These are phyloP conservation scores for Trypanosoma brucei DNA, from an alignment of 208 protist genomes.

Conservation along the genomic window DNA sequence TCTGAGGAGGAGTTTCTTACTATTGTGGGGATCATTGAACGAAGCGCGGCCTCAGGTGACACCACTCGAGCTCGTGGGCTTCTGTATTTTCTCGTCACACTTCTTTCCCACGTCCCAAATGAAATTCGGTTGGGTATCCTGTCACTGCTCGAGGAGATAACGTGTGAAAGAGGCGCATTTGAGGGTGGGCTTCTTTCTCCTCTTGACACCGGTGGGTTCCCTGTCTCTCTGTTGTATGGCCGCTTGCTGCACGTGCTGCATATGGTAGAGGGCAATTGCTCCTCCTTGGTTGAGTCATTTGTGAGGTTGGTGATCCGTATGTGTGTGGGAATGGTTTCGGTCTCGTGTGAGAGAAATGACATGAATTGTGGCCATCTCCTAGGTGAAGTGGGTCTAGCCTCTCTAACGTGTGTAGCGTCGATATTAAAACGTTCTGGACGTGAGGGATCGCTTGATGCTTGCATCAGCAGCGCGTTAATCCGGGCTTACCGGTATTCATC, in stretches of 20 bases:
- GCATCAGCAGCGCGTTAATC: background rate
- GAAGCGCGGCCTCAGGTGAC: background rate
- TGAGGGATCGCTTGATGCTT: background rate
- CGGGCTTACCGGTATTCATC: background rate
- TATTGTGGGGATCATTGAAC: constrained; percentile 5
- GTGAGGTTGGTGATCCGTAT: constrained; percentile 11
- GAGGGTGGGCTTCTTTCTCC: constrained; percentile 5
- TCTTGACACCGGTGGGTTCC: background rate
- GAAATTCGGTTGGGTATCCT: constrained; percentile 13
- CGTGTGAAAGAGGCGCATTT: constrained; percentile 8
- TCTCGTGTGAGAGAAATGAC: constrained; percentile 6
- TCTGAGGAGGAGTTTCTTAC: constrained; percentile 17
- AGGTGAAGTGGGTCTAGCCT: background rate
- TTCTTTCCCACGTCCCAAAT: constrained; percentile 14
- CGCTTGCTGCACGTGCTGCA: background rate
- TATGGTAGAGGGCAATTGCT: background rate
- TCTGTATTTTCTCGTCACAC: constrained; percentile 13
- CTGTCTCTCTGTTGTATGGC: background rate
- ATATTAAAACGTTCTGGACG: background rate
- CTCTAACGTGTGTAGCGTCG: constrained; percentile 1
- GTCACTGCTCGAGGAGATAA: constrained; percentile 8
- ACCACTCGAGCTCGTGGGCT: background rate
- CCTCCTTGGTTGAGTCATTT: constrained; percentile 1
- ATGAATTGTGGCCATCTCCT: constrained; percentile 8
- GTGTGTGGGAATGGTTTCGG: constrained; percentile 17